Evolutionary conservation across 352 stramenopile species (phyloP).

Genomic region (Hyaloperonospora brassicae): DNA sequence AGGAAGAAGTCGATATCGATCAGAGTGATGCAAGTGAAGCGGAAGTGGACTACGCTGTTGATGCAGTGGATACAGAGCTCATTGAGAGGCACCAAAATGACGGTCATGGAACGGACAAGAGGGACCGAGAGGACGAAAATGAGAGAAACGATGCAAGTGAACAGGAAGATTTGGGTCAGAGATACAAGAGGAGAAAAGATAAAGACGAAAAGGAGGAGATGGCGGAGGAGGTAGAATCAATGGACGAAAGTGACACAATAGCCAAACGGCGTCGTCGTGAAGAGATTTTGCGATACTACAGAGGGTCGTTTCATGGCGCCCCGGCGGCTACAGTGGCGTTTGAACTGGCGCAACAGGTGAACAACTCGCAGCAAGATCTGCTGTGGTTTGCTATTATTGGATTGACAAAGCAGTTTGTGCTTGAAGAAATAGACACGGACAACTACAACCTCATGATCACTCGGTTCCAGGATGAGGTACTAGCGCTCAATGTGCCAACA

Average conservation of each 20-base stretch:
- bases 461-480: constrained; percentile 87
- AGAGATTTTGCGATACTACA: constrained; percentile 90
- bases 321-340: constrained; percentile 73
- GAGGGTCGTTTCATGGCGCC: constrained; percentile 82
- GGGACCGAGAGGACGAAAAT: constrained; percentile 22
- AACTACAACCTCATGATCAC: constrained; percentile 89
- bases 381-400: constrained; percentile 97
- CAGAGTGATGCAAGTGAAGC: constrained; percentile 26
- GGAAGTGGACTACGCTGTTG: constrained; percentile 30
- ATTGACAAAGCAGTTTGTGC: constrained; percentile 92
- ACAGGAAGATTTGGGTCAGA: constrained; percentile 20
- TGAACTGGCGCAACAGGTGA: constrained; percentile 77
- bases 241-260: constrained; percentile 25
- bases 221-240: constrained; percentile 12
- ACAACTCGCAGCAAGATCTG: constrained; percentile 81
- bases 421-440: constrained; percentile 88
- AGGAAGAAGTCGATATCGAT: constrained; percentile 2
- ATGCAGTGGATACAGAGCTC: constrained; percentile 48
- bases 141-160: constrained; percentile 31
- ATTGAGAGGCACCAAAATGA: constrained; percentile 40
- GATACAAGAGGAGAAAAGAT: constrained; percentile 1
- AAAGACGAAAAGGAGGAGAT: constrained; percentile 18
- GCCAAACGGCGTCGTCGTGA: constrained; percentile 56
- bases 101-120: constrained; percentile 12
- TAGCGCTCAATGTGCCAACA: constrained; percentile 49